Percentiles rank a stretch among this genome's conserved stretches.
These are phyloP conservation scores for Pleurotus sapidus DNA, from an alignment of 768 basidiomycete species.

Conservation along the genomic window DNA sequence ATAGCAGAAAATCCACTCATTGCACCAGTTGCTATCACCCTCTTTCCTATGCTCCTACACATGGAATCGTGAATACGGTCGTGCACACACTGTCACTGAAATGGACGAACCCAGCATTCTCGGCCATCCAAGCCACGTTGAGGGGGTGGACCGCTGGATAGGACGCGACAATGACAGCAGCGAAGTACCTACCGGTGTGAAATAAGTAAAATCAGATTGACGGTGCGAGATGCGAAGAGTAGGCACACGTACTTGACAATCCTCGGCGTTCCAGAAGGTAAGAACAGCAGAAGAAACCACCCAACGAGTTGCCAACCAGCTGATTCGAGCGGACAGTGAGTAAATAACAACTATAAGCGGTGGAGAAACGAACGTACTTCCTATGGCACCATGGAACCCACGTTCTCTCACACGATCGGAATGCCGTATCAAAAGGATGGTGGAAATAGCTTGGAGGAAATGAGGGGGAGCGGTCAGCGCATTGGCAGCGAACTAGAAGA, in stretches of 20 bases:
- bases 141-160: constrained; percentile 5
- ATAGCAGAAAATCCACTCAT: constrained; percentile 10
- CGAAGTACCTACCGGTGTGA: not conserved
- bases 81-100: not conserved
- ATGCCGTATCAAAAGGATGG: constrained; percentile 11
- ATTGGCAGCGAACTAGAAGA: not conserved
- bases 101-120: constrained; percentile 5
- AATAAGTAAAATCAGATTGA: no score
- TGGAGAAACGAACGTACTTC: not conserved
- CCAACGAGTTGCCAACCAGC: constrained; percentile 6
- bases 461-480: constrained; percentile 11
- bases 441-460: constrained; percentile 8
- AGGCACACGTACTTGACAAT: not conserved
- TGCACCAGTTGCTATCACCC: constrained; percentile 8
- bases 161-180: constrained; percentile 7
- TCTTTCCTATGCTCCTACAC: constrained; percentile 5
- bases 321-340: not conserved
- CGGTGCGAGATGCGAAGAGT: no score
- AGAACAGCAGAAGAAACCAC: constrained; percentile 1
- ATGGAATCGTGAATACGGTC: not conserved
- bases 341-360: no score
- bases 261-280: constrained; percentile 1
- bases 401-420: constrained; percentile 11
- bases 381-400: constrained; percentile 1
- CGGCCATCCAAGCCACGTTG: constrained; percentile 9